Evolutionary conservation across 2,329 filamentous ascomycete genomes (phyloP), one percentile per base, ranked within the genome.

Genomic region (Neofusicoccum cordaticola): DNA sequence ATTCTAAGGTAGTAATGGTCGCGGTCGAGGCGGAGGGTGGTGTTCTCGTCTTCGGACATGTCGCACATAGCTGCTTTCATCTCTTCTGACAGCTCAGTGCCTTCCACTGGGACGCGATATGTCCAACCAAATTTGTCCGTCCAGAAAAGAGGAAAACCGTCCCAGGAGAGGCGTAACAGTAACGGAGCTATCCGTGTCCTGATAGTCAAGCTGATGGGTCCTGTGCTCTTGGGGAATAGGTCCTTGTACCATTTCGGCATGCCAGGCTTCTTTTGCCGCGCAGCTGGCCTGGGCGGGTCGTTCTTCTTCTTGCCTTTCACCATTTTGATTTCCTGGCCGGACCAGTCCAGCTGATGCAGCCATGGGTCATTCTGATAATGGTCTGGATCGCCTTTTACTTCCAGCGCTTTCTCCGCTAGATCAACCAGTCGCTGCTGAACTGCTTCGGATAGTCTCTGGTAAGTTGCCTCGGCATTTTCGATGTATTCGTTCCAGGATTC

Each of bases 221-320:
- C 80, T 65, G 88, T 85, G 27, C 80, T 88, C 64, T 87, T 92
- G 1, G 84, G 71, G 70, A 96, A 97, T 1, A 99, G 81, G 74
- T 93, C 92, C 73, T 95, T 97, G 79, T 97, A 99, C 95, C 95
- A 99, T 68, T 90, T 85, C 0, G 95, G 95, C 90, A 91, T 95
- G 13, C 95, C 95, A 0, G 94, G 93, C 79, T 90, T 92, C 82
- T 98, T 99, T 75, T 99, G 95, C 51, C 90, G 84, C 11, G 88
- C 88, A 7, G 88, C 90, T 35, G 90, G 92, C 50, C 92, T 84
- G 1, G 90, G 90, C 11, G 90, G 88, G 64, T 96, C 92, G 9
- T 81, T 83, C 76, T 97, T 97, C 78, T 90, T 93, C 80, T 95
- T 97, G 3, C 89, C 90, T 75, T 97, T 98, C 22, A 88, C 88